Base-by-base conservation (phyloP, 2,329 filamentous ascomycete genomes). In the Fusarium cyanostomum region DNA sequence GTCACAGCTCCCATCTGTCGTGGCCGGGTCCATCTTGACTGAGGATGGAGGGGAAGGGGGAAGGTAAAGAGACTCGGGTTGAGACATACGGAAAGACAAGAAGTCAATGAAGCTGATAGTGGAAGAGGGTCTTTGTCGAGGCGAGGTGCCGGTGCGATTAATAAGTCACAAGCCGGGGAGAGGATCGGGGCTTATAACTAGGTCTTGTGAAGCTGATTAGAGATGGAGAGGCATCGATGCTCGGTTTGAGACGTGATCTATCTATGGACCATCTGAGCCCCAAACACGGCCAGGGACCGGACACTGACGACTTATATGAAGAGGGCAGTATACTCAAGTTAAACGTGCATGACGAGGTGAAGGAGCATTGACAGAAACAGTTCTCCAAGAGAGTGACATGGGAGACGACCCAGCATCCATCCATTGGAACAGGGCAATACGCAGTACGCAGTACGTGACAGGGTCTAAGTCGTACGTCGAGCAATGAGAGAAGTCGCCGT, bases 221-320 rank as follows among this genome's bases (percentile, higher is more conserved):
- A 66, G 53, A 66, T 55, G 55, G 62, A 62, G 46, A 67, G 52
- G 56, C 59, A 64, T 68, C 60, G 64, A 64, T 54, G 63, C 56
- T 66, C 45, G 58, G 59, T 62, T 65, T 54, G 49, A 60, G 65
- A 61, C 53, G 43, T 64, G 69, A 70, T 71, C 69, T 71, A 71
- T 70, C 67, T 71, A 71, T 71, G 69, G 69, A 69, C 37, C 66
- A 64, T 71, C 69, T 70, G 66, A 71, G 69, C 69, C 69, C 67
- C 67, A 69, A 71, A 68, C 54, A 63, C 44, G 56, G 56, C 59
- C 66, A 68, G 67, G 71, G 71, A 72, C 65, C 65, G 61, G 65
- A 70, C 62, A 52, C 59, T 59, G 66, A 64, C 60, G 63, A 70
- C 71, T 73, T 73, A 73, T 73, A 73, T 71, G 71, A 71, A 69